Base-by-base conservation (phyloP, 305 asterid species). In the Lippia alba region DNA sequence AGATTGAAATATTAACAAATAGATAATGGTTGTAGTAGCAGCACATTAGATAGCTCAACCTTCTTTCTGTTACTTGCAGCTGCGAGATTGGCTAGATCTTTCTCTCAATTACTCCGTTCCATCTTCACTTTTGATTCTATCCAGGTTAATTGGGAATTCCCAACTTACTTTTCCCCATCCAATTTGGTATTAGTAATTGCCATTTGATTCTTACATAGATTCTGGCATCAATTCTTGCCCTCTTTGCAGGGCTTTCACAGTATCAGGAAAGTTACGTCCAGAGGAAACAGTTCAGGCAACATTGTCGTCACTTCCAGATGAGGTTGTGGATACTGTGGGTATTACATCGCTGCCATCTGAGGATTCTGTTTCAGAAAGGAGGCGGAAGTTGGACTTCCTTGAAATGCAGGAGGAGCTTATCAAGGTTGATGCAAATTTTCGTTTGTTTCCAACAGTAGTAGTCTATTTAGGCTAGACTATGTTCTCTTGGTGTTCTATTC, bases 341-440 rank as follows among this genome's bases (percentile, higher is more conserved):
- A 63, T 84, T 48, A 86, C 89, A 54, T 79, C 96, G 66, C 80
- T 91, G 83, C 90, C 97, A 48, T 85, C 95, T 77, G 96, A 91
- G 79, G 97, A 91, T 85, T 82, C 89, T 60, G 76, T 91, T 68
- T 82, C 96, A 9, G 96, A 91, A 74, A 86, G 93, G 91, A 89
- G 88, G 82, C 84, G 91, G 84, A 91, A 89, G 80, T 71, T 91
- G 82, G 96, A 89, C 19, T 87, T 71, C 87, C 96, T 91, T 68
- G 89, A 84, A 82, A 89, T 87, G 97, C 93, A 91, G 73, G 96
- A 89, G 81, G 90, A 89, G 81, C 96, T 91, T 69, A 91, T 91
- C 76, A 84, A 86, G 96, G 97, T 89, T 82, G 65, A 67, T 76
- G 18, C 49, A 53, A 34, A 60, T 73, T 54, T 76, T 56, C 4